phyloP scores from a whole-genome alignment of 2,329 filamentous ascomycete species.

The Beauveria scarabaeidicola region DNA sequence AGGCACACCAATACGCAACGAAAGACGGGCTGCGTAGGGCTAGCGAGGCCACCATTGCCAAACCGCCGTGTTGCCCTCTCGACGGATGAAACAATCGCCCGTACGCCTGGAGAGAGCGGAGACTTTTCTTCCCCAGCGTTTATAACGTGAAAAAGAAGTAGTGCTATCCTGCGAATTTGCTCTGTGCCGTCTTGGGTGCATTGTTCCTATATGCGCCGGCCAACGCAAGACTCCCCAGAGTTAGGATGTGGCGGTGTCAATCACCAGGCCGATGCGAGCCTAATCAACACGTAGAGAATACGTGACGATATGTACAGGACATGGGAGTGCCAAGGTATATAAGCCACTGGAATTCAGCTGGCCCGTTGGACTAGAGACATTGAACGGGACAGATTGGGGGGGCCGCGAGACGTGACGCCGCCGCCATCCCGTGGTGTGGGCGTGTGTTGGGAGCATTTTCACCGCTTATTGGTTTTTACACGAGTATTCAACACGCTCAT shows the following conservation, averaged over 20 bases:
- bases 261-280: background rate
- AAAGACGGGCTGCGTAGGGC: too few species aligned
- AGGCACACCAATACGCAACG: too few species aligned
- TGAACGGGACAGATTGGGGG: background rate
- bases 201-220: background rate
- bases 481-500: too few species aligned
- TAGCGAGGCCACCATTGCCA: too few species aligned
- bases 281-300: background rate
- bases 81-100: too few species aligned
- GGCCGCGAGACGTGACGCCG: background rate
- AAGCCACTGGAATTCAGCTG: background rate
- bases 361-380: background rate
- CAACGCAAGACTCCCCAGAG: background rate
- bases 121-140: too few species aligned
- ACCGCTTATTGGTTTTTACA: conserved; percentile 6
- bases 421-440: conserved; percentile 4
- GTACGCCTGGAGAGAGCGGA: too few species aligned
- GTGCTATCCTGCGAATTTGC: background rate
- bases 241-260: background rate
- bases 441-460: conserved; percentile 4
- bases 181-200: background rate
- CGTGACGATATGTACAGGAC: background rate
- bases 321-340: background rate
- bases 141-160: too few species aligned
- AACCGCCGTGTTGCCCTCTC: too few species aligned